A percentile compares a stretch with the other conserved stretches of the same genome.
Evolutionary conservation across 768 basidiomycete species (phyloP).

Genomic region (Mycena vulgaris): DNA sequence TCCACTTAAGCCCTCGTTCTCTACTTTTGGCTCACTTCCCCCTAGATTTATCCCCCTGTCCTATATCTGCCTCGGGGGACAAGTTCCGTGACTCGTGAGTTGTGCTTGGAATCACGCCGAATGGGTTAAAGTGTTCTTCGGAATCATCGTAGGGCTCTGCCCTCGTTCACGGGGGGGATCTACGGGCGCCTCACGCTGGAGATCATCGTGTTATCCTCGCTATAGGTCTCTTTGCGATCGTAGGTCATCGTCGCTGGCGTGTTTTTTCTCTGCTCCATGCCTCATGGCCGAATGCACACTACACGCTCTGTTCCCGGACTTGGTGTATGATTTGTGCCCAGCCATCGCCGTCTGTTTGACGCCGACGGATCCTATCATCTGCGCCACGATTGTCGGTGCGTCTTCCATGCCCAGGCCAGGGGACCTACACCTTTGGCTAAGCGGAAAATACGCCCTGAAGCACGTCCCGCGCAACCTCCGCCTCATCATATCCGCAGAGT

Average conservation of each 20-base stretch:
- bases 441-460: conserved; percentile 77
- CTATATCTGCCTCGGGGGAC: too few species aligned
- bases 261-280: conserved; percentile 19
- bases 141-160: too few species aligned
- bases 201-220: neutral
- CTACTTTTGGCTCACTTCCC: too few species aligned
- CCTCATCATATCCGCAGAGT: conserved; percentile 88
- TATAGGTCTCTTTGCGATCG: neutral
- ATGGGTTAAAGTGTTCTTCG: too few species aligned
- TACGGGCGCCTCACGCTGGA: too few species aligned
- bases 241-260: conserved; percentile 84
- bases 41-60: too few species aligned
- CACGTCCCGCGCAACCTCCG: conserved; percentile 77
- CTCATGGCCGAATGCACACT: conserved; percentile 74
- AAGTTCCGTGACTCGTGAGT: too few species aligned
- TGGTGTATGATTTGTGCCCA: conserved; percentile 82
- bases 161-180: too few species aligned
- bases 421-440: conserved; percentile 48
- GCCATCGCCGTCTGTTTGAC: conserved; percentile 93
- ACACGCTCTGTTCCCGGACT: conserved; percentile 76
- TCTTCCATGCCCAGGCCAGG: too few species aligned
- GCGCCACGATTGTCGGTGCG: conserved; percentile 83
- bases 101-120: too few species aligned
- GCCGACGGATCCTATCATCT: conserved; percentile 96
- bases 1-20: too few species aligned